Evolutionary conservation across 116 monocot genomes (phyloP).

Genomic region (Posidonia oceanica): DNA sequence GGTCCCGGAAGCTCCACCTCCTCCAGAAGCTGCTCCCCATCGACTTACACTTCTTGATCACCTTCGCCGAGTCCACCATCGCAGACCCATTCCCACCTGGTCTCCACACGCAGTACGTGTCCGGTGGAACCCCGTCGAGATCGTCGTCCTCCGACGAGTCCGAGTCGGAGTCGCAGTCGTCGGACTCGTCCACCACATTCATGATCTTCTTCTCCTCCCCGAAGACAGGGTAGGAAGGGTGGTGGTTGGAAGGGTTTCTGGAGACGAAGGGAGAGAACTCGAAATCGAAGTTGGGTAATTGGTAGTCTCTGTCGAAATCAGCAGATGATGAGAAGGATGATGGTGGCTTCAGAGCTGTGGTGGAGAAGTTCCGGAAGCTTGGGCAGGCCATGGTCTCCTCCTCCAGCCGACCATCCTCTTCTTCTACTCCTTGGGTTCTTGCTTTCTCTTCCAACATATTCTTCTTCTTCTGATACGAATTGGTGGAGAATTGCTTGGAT

Average conservation of each 20-base stretch:
- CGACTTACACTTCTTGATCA: conserved; percentile 38
- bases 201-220: background rate
- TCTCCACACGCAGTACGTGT: conserved; percentile 59
- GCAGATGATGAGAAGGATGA: background rate
- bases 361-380: background rate
- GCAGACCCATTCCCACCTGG: conserved; percentile 7
- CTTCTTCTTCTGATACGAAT: background rate
- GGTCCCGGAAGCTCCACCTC: conserved; percentile 22
- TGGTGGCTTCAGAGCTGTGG: background rate
- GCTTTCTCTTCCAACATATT: background rate
- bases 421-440: background rate
- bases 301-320: background rate
- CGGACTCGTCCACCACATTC: conserved; percentile 5
- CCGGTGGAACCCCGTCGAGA: conserved; percentile 40
- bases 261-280: conserved; percentile 34
- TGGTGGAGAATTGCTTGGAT: no score
- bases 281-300: background rate
- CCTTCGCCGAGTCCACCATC: no score
- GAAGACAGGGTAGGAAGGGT: background rate
- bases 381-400: background rate
- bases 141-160: conserved; percentile 26
- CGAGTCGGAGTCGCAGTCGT: background rate
- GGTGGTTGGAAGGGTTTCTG: background rate
- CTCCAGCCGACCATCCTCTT: no score
- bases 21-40: conserved; percentile 17